These are phyloP conservation scores for Waitea zeae DNA, from an alignment of 1,284 basidiomycete species.

Conservation along the genomic window DNA sequence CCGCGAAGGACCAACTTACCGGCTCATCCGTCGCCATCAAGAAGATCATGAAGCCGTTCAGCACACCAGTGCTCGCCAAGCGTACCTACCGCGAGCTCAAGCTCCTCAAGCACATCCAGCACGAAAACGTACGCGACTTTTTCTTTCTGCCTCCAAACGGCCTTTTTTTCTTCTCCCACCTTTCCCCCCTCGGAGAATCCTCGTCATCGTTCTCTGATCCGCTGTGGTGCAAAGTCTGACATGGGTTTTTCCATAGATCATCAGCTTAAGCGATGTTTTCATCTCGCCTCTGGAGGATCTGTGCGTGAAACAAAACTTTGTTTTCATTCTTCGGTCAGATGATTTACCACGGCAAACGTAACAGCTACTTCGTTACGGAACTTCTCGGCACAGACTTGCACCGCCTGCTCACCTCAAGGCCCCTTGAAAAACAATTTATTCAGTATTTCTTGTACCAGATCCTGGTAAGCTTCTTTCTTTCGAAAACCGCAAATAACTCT, in stretches of 20 bases:
- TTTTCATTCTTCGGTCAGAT: neutral
- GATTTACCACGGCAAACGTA: neutral
- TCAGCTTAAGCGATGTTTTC: slow-evolving; percentile 97
- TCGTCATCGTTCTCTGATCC: slow-evolving; percentile 1
- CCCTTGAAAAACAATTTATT: slow-evolving; percentile 98
- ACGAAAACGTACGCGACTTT: slow-evolving; percentile 72
- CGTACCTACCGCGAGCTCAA: slow-evolving; percentile 97
- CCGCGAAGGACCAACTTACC: slow-evolving; percentile 95
- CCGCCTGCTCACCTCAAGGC: slow-evolving; percentile 88
- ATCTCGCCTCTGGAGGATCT: slow-evolving; percentile 97
- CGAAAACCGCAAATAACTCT: neutral
- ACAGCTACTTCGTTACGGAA: slow-evolving; percentile 97
- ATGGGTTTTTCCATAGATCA: slow-evolving; percentile 47
- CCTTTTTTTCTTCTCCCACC: neutral
- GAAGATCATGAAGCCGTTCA: slow-evolving; percentile 99
- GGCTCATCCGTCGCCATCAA: slow-evolving; percentile 93
- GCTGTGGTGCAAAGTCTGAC: neutral
- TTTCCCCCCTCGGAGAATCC: too few species aligned
- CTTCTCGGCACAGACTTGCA: slow-evolving; percentile 96
- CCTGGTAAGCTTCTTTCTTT: slow-evolving; percentile 51
- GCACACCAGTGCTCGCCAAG: slow-evolving; percentile 95
- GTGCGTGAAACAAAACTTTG: slow-evolving; percentile 25
- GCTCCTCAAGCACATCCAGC: slow-evolving; percentile 95
- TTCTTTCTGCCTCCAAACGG: neutral
- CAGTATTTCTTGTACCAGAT: slow-evolving; percentile 99